Percentiles rank a stretch among this genome's conserved stretches.
Conservation (phyloP, 305 asterid species). For the Fraxinus dipetala region DNA sequence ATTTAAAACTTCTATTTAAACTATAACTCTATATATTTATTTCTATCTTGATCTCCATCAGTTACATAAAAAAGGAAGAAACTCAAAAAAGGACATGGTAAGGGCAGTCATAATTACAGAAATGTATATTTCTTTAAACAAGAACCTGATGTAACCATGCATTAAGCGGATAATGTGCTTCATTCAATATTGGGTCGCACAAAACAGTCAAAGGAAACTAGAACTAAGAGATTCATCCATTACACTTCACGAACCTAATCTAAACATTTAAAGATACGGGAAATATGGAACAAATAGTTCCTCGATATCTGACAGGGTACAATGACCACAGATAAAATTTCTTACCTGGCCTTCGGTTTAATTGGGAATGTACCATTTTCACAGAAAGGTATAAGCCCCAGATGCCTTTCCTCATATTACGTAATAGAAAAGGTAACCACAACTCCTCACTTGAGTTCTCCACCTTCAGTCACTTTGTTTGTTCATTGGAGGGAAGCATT, state of each 20-base stretch:
- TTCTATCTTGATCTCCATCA: too few species aligned
- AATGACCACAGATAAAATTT: slow-evolving; percentile 11
- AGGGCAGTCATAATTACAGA: neutral
- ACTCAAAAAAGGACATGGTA: too few species aligned
- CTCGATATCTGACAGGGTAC: neutral
- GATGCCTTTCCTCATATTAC: slow-evolving; percentile 45
- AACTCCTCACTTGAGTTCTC: neutral
- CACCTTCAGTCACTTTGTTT: neutral
- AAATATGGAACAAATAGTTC: slow-evolving; percentile 9
- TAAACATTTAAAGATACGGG: slow-evolving; percentile 1
- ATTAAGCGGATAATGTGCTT: slow-evolving; percentile 64
- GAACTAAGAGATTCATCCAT: slow-evolving; percentile 15
- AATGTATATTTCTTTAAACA: neutral
- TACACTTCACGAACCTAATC: slow-evolving; percentile 15
- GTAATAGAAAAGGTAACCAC: neutral
- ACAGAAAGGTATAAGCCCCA: slow-evolving; percentile 77
- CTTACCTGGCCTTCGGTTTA: slow-evolving; percentile 50
- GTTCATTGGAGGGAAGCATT: neutral
- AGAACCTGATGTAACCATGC: slow-evolving; percentile 69
- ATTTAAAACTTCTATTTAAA: too few species aligned
- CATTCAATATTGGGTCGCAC: slow-evolving; percentile 67
- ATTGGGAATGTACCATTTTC: slow-evolving; percentile 63
- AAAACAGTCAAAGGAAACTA: slow-evolving; percentile 55
- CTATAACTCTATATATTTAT: too few species aligned
- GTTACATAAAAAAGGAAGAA: too few species aligned